phyloP scores from a whole-genome alignment of 305 asterid genomes.

The Striga hermonthica region DNA sequence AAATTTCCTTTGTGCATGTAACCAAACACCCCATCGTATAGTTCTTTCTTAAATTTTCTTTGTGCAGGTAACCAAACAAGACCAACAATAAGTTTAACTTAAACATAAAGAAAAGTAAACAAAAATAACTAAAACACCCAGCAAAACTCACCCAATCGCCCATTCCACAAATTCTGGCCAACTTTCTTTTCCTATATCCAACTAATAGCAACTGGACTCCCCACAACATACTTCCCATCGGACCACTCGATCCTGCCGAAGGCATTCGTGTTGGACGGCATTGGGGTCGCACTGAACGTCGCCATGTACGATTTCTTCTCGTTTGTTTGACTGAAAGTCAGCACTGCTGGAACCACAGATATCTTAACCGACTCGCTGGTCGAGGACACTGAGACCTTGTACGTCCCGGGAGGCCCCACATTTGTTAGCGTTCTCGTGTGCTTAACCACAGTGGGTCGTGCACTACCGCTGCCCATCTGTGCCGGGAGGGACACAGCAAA shows the following conservation, averaged over 20 bases:
- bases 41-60: neutral
- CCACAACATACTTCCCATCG: slow-evolving; percentile 59
- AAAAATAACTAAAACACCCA: neutral
- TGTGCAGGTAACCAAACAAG: neutral
- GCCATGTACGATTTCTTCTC: slow-evolving; percentile 74
- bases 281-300: slow-evolving; percentile 50
- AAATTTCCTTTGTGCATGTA: neutral
- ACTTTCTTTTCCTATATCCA: slow-evolving; percentile 39
- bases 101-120: neutral
- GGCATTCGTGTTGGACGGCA: slow-evolving; percentile 51
- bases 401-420: slow-evolving; percentile 70
- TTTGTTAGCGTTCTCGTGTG: slow-evolving; percentile 73
- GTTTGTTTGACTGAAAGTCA: slow-evolving; percentile 46
- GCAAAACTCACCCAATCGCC: slow-evolving; percentile 3
- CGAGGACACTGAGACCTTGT: slow-evolving; percentile 50
- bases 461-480: slow-evolving; percentile 28
- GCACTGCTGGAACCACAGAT: slow-evolving; percentile 48
- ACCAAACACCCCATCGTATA: neutral
- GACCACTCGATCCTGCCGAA: slow-evolving; percentile 70
- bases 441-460: slow-evolving; percentile 43
- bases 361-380: slow-evolving; percentile 46
- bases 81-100: neutral
- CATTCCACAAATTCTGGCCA: neutral
- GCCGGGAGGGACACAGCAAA: slow-evolving; percentile 53
- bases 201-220: slow-evolving; percentile 62